Evolutionary conservation across 805 yeast species (phyloP), one percentile per base, ranked within the genome.

Genomic region (Candida schatavii): DNA sequence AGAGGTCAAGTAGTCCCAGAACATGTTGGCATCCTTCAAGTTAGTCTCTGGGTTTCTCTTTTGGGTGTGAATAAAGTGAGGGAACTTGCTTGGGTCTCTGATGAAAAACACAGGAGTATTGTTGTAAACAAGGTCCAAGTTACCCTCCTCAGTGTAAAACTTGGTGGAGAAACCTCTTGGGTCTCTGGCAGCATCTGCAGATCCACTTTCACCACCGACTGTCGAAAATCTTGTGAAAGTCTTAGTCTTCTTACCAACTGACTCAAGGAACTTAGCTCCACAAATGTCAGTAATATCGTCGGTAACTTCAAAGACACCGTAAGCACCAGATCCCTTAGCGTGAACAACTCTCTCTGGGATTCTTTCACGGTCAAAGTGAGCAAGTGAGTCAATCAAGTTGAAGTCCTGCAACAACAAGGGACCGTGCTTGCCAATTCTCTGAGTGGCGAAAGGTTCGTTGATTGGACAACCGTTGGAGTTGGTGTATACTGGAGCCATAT

Each of bases 321-420:
- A 86, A 7, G 96, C 96, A 58, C 96, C 96, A 11, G 90, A 85
- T 52, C 96, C 96, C 62, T 88, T 88, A 41, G 96, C 96, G 59
- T 88, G 96, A 27, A 88, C 96, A 43, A 88, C 95, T 66, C 96
- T 76, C 69, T 88, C 96, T 10, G 96, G 96, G 49, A 88, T 84
- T 65, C 96, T 74, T 66, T 88, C 96, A 52, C 95, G 75, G 67
- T 86, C 95, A 55, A 88, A 88, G 63, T 87, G 96, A 17, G 95
- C 90, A 43, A 88, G 65, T 2, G 88, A 76, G 56, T 88, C 96
- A 54, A 88, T 74, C 64, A 88, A 68, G 59, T 81, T 81, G 67
- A 85, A 83, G 61, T 88, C 96, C 61, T 88, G 95, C 55, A 88
- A 67, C 46, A 88, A 68, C 50, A 87, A 65, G 4, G 95, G 96